Conservation (phyloP, 176 grass and related monocot species). For the Bothriochloa decipiens region DNA sequence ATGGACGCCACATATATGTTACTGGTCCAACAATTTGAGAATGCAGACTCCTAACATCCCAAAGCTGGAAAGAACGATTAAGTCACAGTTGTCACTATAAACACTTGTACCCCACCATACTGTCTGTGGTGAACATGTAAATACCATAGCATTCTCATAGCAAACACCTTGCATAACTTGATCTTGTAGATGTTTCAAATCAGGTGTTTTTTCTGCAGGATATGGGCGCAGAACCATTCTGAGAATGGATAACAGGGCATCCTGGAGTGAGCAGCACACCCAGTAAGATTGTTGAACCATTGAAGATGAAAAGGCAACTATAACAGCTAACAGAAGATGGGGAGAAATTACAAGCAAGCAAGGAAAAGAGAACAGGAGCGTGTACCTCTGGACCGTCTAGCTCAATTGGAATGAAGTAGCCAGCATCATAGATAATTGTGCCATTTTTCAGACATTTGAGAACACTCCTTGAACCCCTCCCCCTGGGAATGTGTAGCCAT, state of each 20-base stretch:
- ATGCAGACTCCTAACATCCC: conserved; percentile 39
- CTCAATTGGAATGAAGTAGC: conserved; percentile 70
- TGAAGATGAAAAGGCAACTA: not conserved
- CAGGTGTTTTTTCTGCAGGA: conserved; percentile 31
- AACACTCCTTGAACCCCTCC: conserved; percentile 75
- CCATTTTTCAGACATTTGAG: conserved; percentile 65
- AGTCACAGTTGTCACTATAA: conserved; percentile 16
- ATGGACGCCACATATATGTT: conserved; percentile 75
- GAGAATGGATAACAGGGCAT: conserved; percentile 55
- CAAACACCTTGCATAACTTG: conserved; percentile 64
- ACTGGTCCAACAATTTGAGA: conserved; percentile 67
- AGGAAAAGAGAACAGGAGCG: not conserved
- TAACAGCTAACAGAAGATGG: conserved; percentile 3
- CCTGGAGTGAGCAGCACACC: conserved; percentile 43
- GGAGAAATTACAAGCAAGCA: conserved; percentile 1
- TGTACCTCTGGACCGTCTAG: conserved; percentile 73
- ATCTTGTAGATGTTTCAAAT: conserved; percentile 37
- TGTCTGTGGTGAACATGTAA: conserved; percentile 40
- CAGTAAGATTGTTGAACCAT: conserved; percentile 12
- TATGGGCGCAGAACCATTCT: conserved; percentile 61
- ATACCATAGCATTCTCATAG: conserved; percentile 81
- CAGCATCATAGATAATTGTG: conserved; percentile 69
- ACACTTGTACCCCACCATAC: conserved; percentile 18
- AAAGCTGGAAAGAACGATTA: conserved; percentile 69
- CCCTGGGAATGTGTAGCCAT: conserved; percentile 41